Percentiles rank a stretch among this genome's conserved stretches.
These are phyloP conservation scores for Aspergillus sclerotialis DNA, from an alignment of 2,329 filamentous ascomycete species.

Conservation along the genomic window DNA sequence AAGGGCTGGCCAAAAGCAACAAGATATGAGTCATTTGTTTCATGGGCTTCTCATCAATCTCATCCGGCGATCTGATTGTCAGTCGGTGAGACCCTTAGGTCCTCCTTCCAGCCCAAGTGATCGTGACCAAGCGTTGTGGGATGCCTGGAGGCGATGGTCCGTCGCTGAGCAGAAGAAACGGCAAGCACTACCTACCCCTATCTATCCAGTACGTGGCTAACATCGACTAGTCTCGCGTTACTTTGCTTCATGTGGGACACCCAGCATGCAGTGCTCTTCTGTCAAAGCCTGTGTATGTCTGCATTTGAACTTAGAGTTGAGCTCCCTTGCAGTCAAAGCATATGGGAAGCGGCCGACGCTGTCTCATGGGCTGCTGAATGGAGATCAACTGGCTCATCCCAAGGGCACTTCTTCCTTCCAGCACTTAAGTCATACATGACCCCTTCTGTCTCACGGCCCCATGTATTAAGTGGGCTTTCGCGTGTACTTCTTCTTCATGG, in stretches of 20 bases:
- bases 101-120: too few species aligned
- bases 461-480: slow-evolving; percentile 45
- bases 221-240: slow-evolving; percentile 52
- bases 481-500: slow-evolving; percentile 53
- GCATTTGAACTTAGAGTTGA: slow-evolving; percentile 54
- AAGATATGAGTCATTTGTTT: slow-evolving; percentile 57
- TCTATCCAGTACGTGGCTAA: too few species aligned
- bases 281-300: slow-evolving; percentile 61
- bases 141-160: slow-evolving; percentile 48
- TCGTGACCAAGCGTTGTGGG: slow-evolving; percentile 31
- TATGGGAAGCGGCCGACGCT: slow-evolving; percentile 53
- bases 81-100: too few species aligned
- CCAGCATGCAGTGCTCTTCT: slow-evolving; percentile 58
- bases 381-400: too few species aligned
- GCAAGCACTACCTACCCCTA: too few species aligned
- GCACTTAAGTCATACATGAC: slow-evolving; percentile 53
- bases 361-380: slow-evolving; percentile 43
- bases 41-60: slow-evolving; percentile 50
- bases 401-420: slow-evolving; percentile 41
- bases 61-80: slow-evolving; percentile 48
- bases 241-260: slow-evolving; percentile 63
- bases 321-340: slow-evolving; percentile 47
- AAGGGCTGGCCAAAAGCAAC: slow-evolving; percentile 55
- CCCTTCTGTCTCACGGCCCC: slow-evolving; percentile 32
- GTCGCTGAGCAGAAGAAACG: slow-evolving; percentile 53